These are phyloP conservation scores for Lactarius hatsudake DNA, from an alignment of 768 basidiomycete genomes.

Conservation along the genomic window DNA sequence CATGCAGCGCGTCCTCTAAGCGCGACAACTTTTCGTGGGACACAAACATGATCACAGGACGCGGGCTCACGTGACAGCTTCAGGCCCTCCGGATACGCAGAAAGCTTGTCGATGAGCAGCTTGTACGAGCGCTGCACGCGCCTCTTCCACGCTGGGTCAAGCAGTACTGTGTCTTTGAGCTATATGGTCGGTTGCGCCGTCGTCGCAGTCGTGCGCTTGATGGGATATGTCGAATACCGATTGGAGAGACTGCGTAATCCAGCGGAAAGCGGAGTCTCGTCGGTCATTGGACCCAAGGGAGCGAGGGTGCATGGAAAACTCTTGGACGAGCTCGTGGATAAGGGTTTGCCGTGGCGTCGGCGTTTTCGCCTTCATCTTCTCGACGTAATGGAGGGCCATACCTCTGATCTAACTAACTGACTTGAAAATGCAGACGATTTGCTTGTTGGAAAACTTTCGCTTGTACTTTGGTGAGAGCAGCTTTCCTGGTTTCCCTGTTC, in stretches of 20 bases:
- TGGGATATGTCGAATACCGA: conserved; percentile 45
- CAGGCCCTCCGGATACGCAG: not conserved
- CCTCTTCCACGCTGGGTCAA: conserved; percentile 8
- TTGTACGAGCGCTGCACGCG: conserved; percentile 16
- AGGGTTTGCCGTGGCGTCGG: no score
- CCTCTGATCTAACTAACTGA: conserved; percentile 34
- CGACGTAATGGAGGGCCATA: no score
- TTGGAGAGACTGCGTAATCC: conserved; percentile 52
- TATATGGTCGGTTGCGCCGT: conserved; percentile 45
- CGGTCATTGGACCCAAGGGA: conserved; percentile 23
- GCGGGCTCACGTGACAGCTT: conserved; percentile 21
- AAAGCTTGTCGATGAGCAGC: conserved; percentile 18
- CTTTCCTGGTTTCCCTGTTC: conserved; percentile 24
- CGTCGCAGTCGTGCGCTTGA: conserved; percentile 31
- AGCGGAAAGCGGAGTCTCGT: conserved; percentile 56
- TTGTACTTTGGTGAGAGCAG: conserved; percentile 37
- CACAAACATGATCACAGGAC: conserved; percentile 23
- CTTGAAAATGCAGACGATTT: conserved; percentile 49
- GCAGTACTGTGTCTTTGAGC: conserved; percentile 33
- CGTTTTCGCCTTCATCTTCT: no score
- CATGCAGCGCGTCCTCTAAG: conserved; percentile 10
- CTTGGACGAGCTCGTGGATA: no score
- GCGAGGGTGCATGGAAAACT: no score
- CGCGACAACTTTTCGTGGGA: conserved; percentile 11
- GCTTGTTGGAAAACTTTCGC: conserved; percentile 42